phyloP scores from a whole-genome alignment of 23 red algal species.

The Pyropia yezoensis region DNA sequence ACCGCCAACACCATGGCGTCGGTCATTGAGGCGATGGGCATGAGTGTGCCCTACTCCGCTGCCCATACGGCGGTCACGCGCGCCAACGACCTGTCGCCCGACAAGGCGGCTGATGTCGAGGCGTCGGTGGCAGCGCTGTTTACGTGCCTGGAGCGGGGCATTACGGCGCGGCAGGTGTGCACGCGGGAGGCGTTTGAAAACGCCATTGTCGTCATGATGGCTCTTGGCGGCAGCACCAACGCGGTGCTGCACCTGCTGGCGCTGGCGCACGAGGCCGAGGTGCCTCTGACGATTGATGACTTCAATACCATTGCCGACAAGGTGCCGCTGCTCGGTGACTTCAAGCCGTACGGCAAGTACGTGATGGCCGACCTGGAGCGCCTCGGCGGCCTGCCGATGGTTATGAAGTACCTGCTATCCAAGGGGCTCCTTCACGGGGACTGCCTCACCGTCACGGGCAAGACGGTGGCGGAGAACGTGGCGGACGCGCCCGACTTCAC shows the following conservation, averaged over 20 bases:
- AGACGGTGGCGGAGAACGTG: conserved; percentile 84
- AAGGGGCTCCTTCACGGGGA: conserved; percentile 84
- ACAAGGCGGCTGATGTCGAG: conserved; percentile 73
- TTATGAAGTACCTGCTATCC: conserved; percentile 95
- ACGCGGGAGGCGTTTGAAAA: conserved; percentile 96
- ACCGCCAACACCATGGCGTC: conserved; percentile 98
- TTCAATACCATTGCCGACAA: conserved; percentile 74
- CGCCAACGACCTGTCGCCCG: conserved; percentile 45
- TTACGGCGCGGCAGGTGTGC: conserved; percentile 74
- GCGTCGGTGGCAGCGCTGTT: conserved; percentile 83
- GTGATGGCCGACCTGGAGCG: conserved; percentile 95
- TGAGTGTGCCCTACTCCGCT: conserved; percentile 90
- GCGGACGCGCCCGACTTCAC: conserved; percentile 64
- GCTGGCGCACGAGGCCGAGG: conserved; percentile 88
- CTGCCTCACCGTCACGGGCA: conserved; percentile 92
- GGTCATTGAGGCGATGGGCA: conserved; percentile 94
- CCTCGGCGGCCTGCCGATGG: conserved; percentile 91
- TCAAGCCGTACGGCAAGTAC: conserved; percentile 93
- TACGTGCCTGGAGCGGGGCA: conserved; percentile 85
- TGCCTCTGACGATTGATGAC: conserved; percentile 90
- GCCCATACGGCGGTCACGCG: conserved; percentile 80
- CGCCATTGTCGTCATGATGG: conserved; percentile 83
- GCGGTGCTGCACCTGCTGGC: conserved; percentile 93
- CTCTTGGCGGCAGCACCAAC: conserved; percentile 94
- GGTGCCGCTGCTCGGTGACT: conserved; percentile 93